Base-by-base conservation (phyloP, 2,329 filamentous ascomycete species). In the Rachicladosporium sp. region DNA sequence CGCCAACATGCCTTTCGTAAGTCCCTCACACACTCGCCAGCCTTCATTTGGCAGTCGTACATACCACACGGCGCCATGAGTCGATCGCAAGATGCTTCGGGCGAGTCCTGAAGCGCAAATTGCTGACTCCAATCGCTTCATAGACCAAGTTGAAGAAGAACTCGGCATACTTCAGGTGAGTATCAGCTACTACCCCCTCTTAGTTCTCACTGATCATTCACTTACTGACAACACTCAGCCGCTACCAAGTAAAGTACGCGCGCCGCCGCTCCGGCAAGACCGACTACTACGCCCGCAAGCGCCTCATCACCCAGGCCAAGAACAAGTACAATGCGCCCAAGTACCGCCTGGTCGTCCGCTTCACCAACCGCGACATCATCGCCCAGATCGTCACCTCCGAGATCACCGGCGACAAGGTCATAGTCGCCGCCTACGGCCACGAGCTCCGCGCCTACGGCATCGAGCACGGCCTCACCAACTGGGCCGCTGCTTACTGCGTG, bases 271-370 rank as follows among this genome's bases (percentile, higher is more conserved):
- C 82, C 63, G 91, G 91, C 67, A 98, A 98, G 84, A 98, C 91
- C 74, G 91, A 98, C 69, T 98, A 98, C 86, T 96, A 95, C 70
- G 91, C 91, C 66, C 89, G 91, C 69, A 96, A 96, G 85, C 83
- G 91, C 65, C 78, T 98, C 70, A 91, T 96, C 77, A 88, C 86
- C 75, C 91, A 98, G 79, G 91, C 91, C 74, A 98, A 96, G 86
- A 98, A 98, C 86, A 98, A 98, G 83, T 98, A 96, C 83, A 93
- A 93, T 74, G 83, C 91, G 51, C 91, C 91, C 71, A 98, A 98
- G 80, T 96, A 98, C 82, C 85, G 91, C 65, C 82, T 98, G 64
- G 91, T 98, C 55, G 86, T 98, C 66, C 91, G 91, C 52, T 62
- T 62, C 58, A 62, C 59, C 55, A 61, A 96, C 82, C 86, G 87